These are phyloP conservation scores for Mortierella hygrophila DNA, from an alignment of 192 early-diverging fungal species.

Conservation along the genomic window DNA sequence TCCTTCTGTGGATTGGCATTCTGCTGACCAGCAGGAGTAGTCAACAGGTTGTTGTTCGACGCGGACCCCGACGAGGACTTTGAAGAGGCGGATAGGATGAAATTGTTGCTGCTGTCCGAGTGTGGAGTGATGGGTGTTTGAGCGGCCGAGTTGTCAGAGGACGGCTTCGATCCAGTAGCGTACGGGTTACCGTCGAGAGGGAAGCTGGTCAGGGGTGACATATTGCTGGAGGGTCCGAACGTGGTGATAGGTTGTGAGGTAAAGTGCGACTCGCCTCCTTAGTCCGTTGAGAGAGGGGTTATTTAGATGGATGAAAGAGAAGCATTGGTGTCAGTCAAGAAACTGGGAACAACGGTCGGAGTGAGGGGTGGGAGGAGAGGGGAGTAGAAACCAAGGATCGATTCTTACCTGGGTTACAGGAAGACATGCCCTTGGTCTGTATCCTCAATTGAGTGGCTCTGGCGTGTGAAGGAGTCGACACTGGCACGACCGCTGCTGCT, in stretches of 20 bases:
- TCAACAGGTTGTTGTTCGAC: not conserved
- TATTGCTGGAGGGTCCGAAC: not conserved
- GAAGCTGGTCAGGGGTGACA: not conserved
- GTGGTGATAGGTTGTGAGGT: not conserved
- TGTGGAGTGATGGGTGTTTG: not conserved
- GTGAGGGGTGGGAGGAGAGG: not conserved
- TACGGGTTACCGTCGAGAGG: conserved; percentile 22
- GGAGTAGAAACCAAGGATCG: not conserved
- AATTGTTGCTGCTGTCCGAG: not conserved
- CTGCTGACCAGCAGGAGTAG: not conserved
- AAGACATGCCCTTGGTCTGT: not conserved
- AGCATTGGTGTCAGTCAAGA: not conserved
- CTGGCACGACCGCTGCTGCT: not conserved
- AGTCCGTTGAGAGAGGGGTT: not conserved
- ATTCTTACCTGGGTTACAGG: not conserved
- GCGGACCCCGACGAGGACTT: not conserved
- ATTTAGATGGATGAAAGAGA: not conserved
- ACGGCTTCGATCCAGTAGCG: not conserved
- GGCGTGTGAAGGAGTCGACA: not conserved
- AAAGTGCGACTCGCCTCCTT: conserved; percentile 11
- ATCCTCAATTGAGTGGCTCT: conserved; percentile 2
- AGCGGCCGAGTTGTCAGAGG: not conserved
- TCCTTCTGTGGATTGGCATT: not conserved
- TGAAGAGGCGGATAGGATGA: not conserved
- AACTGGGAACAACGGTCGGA: not conserved